phyloP scores from a whole-genome alignment of 768 basidiomycete genomes.

The Rhodotorula babjevae region DNA sequence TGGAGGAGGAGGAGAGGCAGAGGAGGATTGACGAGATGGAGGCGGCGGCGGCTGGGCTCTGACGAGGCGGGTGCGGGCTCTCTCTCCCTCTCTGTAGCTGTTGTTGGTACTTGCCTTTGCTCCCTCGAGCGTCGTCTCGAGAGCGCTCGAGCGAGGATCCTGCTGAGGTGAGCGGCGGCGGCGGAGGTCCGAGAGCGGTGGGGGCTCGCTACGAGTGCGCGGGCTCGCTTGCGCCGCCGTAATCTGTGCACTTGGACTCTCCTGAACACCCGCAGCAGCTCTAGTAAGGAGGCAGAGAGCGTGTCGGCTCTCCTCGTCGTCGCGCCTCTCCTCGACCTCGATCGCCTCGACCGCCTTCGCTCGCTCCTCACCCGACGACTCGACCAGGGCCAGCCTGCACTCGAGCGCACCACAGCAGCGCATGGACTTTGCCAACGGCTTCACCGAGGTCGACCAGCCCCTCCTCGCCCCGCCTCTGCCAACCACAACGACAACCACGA shows the following conservation, averaged over 20 bases:
- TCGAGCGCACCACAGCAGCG: neutral
- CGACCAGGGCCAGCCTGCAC: too few species aligned
- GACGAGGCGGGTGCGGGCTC: neutral
- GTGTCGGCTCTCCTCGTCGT: too few species aligned
- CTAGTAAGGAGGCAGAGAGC: too few species aligned
- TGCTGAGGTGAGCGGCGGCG: neutral
- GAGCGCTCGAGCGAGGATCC: too few species aligned
- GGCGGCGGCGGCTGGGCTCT: slow-evolving; percentile 5
- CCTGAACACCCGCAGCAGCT: too few species aligned
- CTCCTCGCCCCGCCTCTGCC: neutral
- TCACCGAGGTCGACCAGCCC: slow-evolving; percentile 18
- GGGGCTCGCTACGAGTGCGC: too few species aligned
- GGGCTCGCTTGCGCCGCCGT: too few species aligned
- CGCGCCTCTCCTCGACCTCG: too few species aligned
- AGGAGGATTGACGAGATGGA: slow-evolving; percentile 21
- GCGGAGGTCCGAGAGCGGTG: too few species aligned
- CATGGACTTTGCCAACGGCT: slow-evolving; percentile 23
- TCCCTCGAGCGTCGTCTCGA: too few species aligned
- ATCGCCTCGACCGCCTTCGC: neutral
- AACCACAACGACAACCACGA: neutral
- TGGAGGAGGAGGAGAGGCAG: slow-evolving; percentile 30
- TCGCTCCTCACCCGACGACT: neutral
- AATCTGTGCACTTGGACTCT: too few species aligned
- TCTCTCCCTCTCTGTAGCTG: neutral
- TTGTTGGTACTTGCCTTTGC: neutral